phyloP scores from a whole-genome alignment of 73 alveolate species.

The Paramecium tetraurelia region DNA sequence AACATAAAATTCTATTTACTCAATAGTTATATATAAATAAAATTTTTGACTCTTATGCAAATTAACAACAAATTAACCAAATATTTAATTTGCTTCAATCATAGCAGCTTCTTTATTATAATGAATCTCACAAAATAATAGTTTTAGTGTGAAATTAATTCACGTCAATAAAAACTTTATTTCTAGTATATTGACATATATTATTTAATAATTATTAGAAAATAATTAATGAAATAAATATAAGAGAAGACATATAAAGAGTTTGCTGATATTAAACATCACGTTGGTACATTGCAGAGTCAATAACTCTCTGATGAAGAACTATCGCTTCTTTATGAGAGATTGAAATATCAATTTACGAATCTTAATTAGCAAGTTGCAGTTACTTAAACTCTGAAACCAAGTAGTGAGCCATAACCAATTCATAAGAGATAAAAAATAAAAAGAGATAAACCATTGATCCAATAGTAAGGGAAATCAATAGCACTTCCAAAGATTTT shows the following conservation, averaged over 20 bases:
- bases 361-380: not conserved
- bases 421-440: not conserved
- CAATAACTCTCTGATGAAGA: slow-evolving; percentile 13
- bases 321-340: not conserved
- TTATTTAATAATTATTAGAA: not conserved
- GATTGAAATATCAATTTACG: slow-evolving; percentile 20
- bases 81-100: no score
- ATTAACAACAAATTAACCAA: no score
- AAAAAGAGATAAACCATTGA: not conserved
- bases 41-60: not conserved
- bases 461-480: not conserved
- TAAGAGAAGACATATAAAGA: slow-evolving; percentile 30
- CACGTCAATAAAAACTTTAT: not conserved
- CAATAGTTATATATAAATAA: no score
- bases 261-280: slow-evolving; percentile 36
- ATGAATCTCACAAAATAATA: no score
- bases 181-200: not conserved
- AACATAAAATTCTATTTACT: no score
- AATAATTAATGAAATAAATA: not conserved
- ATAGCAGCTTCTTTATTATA: not conserved
- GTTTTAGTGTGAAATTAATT: not conserved
- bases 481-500: not conserved
- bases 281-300: not conserved
- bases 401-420: not conserved
- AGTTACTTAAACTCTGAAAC: not conserved